Evolutionary conservation across 805 yeast species (phyloP), one percentile per base, ranked within the genome.

Genomic region (Lipomyces mesembrius): DNA sequence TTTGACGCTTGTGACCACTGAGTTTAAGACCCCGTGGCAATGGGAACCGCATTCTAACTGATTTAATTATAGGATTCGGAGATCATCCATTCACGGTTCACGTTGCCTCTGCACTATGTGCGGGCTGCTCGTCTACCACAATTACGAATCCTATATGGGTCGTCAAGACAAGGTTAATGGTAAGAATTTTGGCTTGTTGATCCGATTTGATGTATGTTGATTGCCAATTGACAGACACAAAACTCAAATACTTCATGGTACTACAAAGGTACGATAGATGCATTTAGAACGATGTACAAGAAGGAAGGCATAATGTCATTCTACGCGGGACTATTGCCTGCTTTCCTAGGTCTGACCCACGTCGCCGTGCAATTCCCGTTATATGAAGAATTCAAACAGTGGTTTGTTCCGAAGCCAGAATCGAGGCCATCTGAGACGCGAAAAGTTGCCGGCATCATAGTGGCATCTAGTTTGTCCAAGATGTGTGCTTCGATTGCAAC

Each of bases 91-190:
- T 71, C 79, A 78, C 72, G 49, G 79, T 57, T 68, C 84, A 66
- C 80, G 82, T 79, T 75, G 80, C 81, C 61, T 80, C 87, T 62
- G 98, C 99, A 0, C 83, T 94, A 60, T 84, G 91, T 3, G 97
- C 98, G 1, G 99, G 99, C 35, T 86, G 91, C 64, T 86, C 88
- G 7, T 90, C 97, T 1, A 90, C 98, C 0, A 82, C 91, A 11
- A 77, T 88, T 8, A 94, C 97, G 0, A 95, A 95, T 77, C 99
- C 99, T 11, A 91, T 94, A 14, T 95, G 99, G 99, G 98, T 95
- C 57, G 93, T 95, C 37, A 95, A 95, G 77, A 95, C 99, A 1
- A 82, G 99, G 74, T 80, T 95, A 61, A 95, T 95, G 98, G 82
- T 12, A 49, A 22, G 55, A 9, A 14, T 49, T 7, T 14, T 12